Evolutionary conservation across 495 filamentous ascomycete species (phyloP), one percentile per base, ranked within the genome.

Genomic region (Thermochaetoides thermophila): DNA sequence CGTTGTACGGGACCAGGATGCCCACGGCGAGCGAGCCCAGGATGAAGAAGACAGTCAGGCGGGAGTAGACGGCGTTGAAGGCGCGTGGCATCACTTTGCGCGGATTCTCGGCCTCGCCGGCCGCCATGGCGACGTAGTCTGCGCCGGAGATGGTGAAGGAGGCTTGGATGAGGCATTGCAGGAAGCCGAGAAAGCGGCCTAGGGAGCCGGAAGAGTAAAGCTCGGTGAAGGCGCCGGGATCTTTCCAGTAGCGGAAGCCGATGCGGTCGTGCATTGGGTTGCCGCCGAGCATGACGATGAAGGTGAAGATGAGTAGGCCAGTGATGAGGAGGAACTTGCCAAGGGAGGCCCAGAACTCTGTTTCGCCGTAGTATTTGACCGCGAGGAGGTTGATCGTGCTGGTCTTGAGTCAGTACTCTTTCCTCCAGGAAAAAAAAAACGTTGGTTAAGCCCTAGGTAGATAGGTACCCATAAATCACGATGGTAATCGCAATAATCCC

Each of bases 61-160:
- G 71, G 49, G 76, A 81, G 49, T 82, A 84, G 5, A 84, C 76
- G 4, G 72, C 76, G 35, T 84, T 86, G 53, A 69, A 84, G 11
- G 81, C 81, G 38, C 66, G 71, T 7, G 75, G 76, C 59, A 80
- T 66, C 20, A 73, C 66, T 2, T 48, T 44, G 4, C 81, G 65
- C 6, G 81, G 80, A 36, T 78, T 76, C 42, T 78, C 67, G 3
- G 79, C 67, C 46, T 89, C 81, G 21, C 78, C 81, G 4, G 81
- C 78, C 0, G 77, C 41, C 74, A 85, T 84, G 32, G 71, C 66
- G 27, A 86, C 71, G 49, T 84, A 86, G 38, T 85, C 81, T 0
- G 79, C 80, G 1, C 81, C 81, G n/a, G 76, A 74, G 31, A 85
- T 75, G 13, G 79, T 84, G 49, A 85, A 87, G 33, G 72, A 73